A percentile compares a stretch with the other conserved stretches of the same genome.
Conservation (phyloP, 2,329 filamentous ascomycete species). For the Stenocarpella maydis region DNA sequence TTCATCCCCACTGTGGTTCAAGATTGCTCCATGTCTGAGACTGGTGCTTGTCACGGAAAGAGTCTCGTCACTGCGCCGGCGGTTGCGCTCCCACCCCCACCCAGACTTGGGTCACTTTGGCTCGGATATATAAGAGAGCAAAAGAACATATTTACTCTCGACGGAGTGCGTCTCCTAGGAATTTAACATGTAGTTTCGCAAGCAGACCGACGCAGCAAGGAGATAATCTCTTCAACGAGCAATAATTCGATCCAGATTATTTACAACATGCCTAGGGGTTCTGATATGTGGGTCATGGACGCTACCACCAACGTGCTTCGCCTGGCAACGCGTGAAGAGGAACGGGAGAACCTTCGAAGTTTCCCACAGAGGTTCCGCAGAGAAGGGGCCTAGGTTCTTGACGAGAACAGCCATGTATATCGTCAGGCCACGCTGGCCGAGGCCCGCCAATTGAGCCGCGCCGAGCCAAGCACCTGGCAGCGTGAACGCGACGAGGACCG, state of each 20-base stretch:
- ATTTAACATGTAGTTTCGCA: background rate
- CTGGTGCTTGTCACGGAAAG: background rate
- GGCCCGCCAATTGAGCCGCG: background rate
- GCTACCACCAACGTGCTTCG: background rate
- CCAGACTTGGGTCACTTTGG: background rate
- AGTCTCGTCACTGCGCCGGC: background rate
- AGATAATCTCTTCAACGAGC: background rate
- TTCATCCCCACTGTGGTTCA: background rate
- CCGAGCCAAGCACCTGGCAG: background rate
- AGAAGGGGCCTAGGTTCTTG: background rate
- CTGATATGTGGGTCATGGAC: slow-evolving; percentile 9
- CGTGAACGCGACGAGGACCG: background rate
- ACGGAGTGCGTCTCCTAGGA: too few species aligned
- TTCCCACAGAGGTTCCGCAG: background rate
- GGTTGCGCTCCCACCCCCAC: too few species aligned
- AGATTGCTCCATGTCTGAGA: background rate
- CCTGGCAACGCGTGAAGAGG: slow-evolving; percentile 11
- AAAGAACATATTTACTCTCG: background rate
- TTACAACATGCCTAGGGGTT: background rate
- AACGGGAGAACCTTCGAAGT: background rate
- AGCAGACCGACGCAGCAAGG: background rate
- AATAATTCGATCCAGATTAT: too few species aligned
- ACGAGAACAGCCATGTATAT: background rate
- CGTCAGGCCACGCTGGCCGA: slow-evolving; percentile 8
- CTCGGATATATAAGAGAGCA: background rate